phyloP scores from a whole-genome alignment of 78 protist genomes.

The Paratrimastix pyriformis region DNA sequence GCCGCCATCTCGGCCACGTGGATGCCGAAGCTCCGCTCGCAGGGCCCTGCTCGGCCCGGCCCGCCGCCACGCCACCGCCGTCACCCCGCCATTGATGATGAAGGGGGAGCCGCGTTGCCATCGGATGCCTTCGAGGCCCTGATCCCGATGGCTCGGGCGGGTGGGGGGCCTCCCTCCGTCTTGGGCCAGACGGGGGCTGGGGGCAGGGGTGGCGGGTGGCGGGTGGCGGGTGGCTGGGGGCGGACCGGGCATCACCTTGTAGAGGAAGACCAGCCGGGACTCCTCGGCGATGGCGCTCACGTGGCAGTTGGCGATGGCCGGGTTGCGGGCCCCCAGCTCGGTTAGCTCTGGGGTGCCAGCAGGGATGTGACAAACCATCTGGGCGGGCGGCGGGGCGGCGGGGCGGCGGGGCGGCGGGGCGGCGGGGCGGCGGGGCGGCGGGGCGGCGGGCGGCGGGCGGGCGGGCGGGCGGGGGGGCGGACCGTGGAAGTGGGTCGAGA shows the following conservation, averaged over 20 bases:
- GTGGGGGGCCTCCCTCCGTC: background rate
- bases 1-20: conserved; percentile 78
- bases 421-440: background rate
- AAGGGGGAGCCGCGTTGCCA: too few relatives aligned
- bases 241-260: conserved; percentile 36
- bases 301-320: background rate
- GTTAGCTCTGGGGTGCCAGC: background rate
- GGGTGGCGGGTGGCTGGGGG: background rate
- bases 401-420: background rate
- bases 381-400: background rate
- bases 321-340: background rate
- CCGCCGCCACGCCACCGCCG: background rate
- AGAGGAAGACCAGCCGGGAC: conserved; percentile 37
- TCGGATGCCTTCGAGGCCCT: too few relatives aligned
- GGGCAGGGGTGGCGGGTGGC: too few relatives aligned
- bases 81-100: too few relatives aligned
- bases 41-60: conserved; percentile 27
- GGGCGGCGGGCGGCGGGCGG: background rate
- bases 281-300: background rate
- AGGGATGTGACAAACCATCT: background rate
- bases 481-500: conserved; percentile 43
- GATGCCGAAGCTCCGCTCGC: conserved; percentile 80
- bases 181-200: background rate
- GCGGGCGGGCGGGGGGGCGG: background rate
- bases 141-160: too few relatives aligned